Base-by-base conservation (phyloP, 805 yeast genomes). In the Brettanomyces bruxellensis region DNA sequence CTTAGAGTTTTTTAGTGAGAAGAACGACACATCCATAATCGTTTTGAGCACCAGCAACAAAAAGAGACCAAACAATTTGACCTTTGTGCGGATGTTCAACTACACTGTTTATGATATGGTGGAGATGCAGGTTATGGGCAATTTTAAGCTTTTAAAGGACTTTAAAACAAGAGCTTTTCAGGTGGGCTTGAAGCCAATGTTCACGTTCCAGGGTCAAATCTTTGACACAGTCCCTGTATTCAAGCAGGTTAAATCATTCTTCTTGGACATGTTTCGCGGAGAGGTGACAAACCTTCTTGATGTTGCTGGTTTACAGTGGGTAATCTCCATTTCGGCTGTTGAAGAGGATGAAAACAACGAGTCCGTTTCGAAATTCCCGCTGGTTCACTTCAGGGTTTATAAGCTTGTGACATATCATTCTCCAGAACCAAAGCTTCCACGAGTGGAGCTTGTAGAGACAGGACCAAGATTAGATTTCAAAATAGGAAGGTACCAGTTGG, bases 381-480 rank as follows among this genome's bases (percentile, higher is more conserved):
- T 75, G 44, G 84, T 93, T 42, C 76, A 88, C 59, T 91, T 93
- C 76, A 79, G 99, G 68, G 97, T 89, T 30, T 93, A 91, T 65
- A 79, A 83, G 58, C 69, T 93, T 57, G 86, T 83, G 64, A 81
- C 98, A 4, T 83, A 67, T 64, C 81, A 75, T 61, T 81, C 91
- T 51, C 60, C 70, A 13, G 90, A 84, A 43, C 95, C 91, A 60
- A 89, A 86, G 62, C 73, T 87, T 47, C 98, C 99, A 47, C 77
- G 99, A 62, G 90, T 93, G 24, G 98, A 93, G 69, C 71, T 93
- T 39, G 93, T 85, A 47, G 99, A 93, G 66, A 83, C 87, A 51
- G 99, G 99, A 0, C 99, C 99, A 50, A 78, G 99, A 59, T 74
- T 93, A 49, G 97, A 91, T 64, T 91, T 93, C 69, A 81, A 83